These are phyloP conservation scores for Amauroascus verrucosus DNA, from an alignment of 2,329 filamentous ascomycete genomes.

Conservation along the genomic window DNA sequence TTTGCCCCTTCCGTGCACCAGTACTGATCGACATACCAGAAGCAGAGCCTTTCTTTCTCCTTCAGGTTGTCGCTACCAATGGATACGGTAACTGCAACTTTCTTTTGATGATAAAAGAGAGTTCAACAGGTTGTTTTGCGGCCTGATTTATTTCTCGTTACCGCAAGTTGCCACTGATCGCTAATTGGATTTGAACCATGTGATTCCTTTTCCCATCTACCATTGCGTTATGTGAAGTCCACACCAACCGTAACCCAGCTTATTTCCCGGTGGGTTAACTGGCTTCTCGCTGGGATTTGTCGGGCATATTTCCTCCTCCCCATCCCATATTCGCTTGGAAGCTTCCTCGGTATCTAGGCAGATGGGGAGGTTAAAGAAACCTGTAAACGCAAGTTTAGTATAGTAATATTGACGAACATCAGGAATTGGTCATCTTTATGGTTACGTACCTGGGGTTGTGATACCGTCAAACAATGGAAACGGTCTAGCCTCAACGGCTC, in stretches of 20 bases:
- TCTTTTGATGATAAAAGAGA: conserved; percentile 5
- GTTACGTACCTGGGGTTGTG: conserved; percentile 2
- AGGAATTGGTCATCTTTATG: not conserved
- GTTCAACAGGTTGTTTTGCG: conserved; percentile 7
- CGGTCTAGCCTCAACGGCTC: not conserved
- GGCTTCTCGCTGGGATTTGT: not conserved
- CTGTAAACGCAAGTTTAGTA: not conserved
- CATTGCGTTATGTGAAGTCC: conserved; percentile 9
- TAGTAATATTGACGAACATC: not conserved
- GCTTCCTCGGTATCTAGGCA: conserved; percentile 6
- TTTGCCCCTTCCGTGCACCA: conserved; percentile 9
- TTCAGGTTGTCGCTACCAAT: conserved; percentile 1
- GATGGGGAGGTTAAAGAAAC: conserved; percentile 6
- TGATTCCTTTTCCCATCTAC: conserved; percentile 3
- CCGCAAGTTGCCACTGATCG: conserved; percentile 5
- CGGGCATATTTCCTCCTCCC: conserved; percentile 2
- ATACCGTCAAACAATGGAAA: conserved; percentile 5
- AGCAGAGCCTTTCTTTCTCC: conserved; percentile 1
- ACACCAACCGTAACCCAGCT: conserved; percentile 7
- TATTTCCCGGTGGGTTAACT: conserved; percentile 3
- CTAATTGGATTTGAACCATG: not conserved
- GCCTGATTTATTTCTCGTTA: conserved; percentile 8
- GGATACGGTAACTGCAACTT: conserved; percentile 1
- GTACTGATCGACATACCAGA: conserved; percentile 10
- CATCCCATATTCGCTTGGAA: not conserved